phyloP scores from a whole-genome alignment of 2,329 filamentous ascomycete genomes.

The Diaporthe sp. region DNA sequence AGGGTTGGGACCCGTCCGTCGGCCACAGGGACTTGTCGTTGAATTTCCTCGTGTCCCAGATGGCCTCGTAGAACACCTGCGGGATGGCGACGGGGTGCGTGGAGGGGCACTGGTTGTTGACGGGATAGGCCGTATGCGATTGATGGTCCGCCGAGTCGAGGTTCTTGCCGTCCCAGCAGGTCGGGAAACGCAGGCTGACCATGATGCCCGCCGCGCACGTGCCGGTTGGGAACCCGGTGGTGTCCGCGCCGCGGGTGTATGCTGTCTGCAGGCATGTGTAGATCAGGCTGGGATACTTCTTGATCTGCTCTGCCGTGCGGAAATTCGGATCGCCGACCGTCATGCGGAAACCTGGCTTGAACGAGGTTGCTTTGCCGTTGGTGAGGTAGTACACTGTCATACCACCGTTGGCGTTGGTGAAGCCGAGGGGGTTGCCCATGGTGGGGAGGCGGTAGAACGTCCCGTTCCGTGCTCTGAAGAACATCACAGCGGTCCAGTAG shows the following conservation, averaged over 20 bases:
- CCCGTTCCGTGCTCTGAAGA: slow-evolving; percentile 33
- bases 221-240: slow-evolving; percentile 52
- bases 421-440: slow-evolving; percentile 39
- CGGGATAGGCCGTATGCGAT: slow-evolving; percentile 60
- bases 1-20: slow-evolving; percentile 50
- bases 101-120: slow-evolving; percentile 44
- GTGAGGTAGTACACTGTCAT: slow-evolving; percentile 55
- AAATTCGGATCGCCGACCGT: slow-evolving; percentile 53
- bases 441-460: slow-evolving; percentile 33
- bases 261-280: slow-evolving; percentile 51
- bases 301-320: slow-evolving; percentile 42
- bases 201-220: slow-evolving; percentile 54
- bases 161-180: slow-evolving; percentile 68
- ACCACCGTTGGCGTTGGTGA: slow-evolving; percentile 63
- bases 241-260: slow-evolving; percentile 55
- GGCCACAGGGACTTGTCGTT: slow-evolving; percentile 41
- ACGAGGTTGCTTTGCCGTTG: slow-evolving; percentile 48
- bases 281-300: slow-evolving; percentile 42
- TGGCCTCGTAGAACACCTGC: slow-evolving; percentile 46
- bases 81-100: slow-evolving; percentile 46
- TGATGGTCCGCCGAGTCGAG: slow-evolving; percentile 61
- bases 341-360: slow-evolving; percentile 61
- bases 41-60: slow-evolving; percentile 46
- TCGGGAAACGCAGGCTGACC: slow-evolving; percentile 17
- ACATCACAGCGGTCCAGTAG: slow-evolving; percentile 33